Evolutionary conservation across 2,329 filamentous ascomycete species (phyloP).

Genomic region (Emergomyces orientalis): DNA sequence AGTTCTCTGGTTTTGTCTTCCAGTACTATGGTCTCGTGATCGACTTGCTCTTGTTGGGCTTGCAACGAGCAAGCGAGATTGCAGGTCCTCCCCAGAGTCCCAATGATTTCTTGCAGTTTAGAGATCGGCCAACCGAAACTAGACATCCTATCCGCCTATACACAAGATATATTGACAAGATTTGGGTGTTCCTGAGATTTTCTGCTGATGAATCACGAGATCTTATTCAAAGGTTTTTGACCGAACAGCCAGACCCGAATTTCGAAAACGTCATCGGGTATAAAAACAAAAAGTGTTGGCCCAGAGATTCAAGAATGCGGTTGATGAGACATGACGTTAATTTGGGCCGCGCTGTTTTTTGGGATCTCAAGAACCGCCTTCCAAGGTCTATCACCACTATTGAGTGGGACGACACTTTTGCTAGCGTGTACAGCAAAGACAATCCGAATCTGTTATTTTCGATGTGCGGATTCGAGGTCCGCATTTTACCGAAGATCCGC

Average conservation of each 20-base stretch:
- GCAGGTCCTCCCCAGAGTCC: constrained; percentile 87
- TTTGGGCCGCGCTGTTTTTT: constrained; percentile 92
- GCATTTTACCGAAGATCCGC: constrained; percentile 87
- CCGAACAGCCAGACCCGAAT: constrained; percentile 95
- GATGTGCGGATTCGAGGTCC: constrained; percentile 96
- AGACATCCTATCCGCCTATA: constrained; percentile 96
- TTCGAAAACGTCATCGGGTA: constrained; percentile 99
- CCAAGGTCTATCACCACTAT: constrained; percentile 93
- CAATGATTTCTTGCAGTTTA: constrained; percentile 96
- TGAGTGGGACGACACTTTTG: constrained; percentile 98
- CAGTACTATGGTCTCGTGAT: constrained; percentile 96
- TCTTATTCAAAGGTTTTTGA: constrained; percentile 92
- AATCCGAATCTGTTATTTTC: constrained; percentile 96
- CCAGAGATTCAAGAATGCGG: constrained; percentile 92
- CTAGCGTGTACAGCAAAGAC: constrained; percentile 94
- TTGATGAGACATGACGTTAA: constrained; percentile 99
- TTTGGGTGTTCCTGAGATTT: constrained; percentile 96
- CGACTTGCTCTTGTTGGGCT: constrained; percentile 79
- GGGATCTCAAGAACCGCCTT: constrained; percentile 95
- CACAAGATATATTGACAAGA: constrained; percentile 93
- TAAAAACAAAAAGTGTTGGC: constrained; percentile 99
- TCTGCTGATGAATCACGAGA: constrained; percentile 89
- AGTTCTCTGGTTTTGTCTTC: constrained; percentile 98
- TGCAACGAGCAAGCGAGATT: constrained; percentile 96
- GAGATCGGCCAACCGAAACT: constrained; percentile 82